Base-by-base conservation (phyloP, 73 alveolate genomes). In the Paraurostyla sp. region DNA sequence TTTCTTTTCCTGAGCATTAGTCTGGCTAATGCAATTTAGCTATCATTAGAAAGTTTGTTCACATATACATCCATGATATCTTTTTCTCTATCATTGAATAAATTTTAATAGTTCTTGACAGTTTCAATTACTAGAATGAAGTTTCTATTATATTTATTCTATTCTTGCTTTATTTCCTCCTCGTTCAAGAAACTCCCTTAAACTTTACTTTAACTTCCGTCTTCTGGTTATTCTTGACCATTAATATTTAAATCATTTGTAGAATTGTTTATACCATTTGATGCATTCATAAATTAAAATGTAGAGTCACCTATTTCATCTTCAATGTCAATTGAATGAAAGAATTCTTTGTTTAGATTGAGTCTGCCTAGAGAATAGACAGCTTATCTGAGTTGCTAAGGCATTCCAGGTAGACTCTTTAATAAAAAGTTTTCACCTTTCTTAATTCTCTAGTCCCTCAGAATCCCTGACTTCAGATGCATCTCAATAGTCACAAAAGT, bases 361-460 rank as follows among this genome's bases (percentile, higher is more conserved):
- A 25, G 20, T 42, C n/a, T 69, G 45, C 35, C 60, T 25, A 69
- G 35, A 11, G 71, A 16, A 84, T 43, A 69, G 51, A 84, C 33
- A 0, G 92, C 92, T 59, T 78, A 43, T 69, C 45, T 84, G 3
- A 84, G 54, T 23, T 45, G 43, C 16, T 71, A 25, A 9, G 85
- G 85, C 87, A 84, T 68, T 23, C 92, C 92, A n/a, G 92, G 92
- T 27, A 84, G 46, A 71, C 62, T 41, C 36, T 43, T 38, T 13
- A 69, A 25, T 38, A 4, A 69, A 69, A 15, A 69, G 11, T 7
- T 18, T 23, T 38, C 4, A 35, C 42, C 38, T 46, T 41, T 13
- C 6, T 27, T 7, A 9, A 69, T 75, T 49, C 87, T 46, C 18
- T 75, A 48, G 33, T 75, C 75, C 33, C 73, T 43, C 23, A 75